Conservation (phyloP, 2,329 filamentous ascomycete genomes). For the Blumeria graminis region DNA sequence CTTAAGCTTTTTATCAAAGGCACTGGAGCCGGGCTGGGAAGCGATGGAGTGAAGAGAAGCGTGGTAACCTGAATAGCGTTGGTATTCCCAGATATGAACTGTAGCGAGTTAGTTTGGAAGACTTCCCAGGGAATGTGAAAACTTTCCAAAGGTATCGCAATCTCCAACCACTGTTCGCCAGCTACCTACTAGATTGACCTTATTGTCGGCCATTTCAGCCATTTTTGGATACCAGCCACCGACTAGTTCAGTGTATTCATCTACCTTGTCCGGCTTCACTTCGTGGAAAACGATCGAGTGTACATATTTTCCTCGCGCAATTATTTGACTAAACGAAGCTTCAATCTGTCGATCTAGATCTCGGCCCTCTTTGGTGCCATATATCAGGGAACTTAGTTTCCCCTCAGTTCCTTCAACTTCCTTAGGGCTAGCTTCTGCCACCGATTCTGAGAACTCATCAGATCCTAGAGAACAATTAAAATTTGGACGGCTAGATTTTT, state of each 20-base stretch:
- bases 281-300: conserved; percentile 94
- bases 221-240: conserved; percentile 83
- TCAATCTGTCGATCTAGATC: conserved; percentile 92
- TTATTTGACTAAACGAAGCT: conserved; percentile 80
- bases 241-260: conserved; percentile 79
- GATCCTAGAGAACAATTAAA: neutral
- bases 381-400: conserved; percentile 69
- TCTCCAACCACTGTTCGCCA: conserved; percentile 97
- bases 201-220: conserved; percentile 64
- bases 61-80: conserved; percentile 90
- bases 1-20: conserved; percentile 68
- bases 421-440: conserved; percentile 24
- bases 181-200: conserved; percentile 87
- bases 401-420: conserved; percentile 40
- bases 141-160: conserved; percentile 79
- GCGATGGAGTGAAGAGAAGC: conserved; percentile 70
- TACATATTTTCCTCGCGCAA: conserved; percentile 92
- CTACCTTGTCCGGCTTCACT: conserved; percentile 83
- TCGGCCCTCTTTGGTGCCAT: conserved; percentile 85
- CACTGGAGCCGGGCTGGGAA: conserved; percentile 56
- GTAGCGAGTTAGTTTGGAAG: conserved; percentile 17
- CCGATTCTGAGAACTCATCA: neutral
- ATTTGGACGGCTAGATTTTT: conserved; percentile 21
- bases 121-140: conserved; percentile 3
- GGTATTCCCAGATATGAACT: conserved; percentile 99